A percentile compares a stretch with the other conserved stretches of the same genome.
phyloP scores from a whole-genome alignment of 2,329 filamentous ascomycete species.

The Acarospora socialis region DNA sequence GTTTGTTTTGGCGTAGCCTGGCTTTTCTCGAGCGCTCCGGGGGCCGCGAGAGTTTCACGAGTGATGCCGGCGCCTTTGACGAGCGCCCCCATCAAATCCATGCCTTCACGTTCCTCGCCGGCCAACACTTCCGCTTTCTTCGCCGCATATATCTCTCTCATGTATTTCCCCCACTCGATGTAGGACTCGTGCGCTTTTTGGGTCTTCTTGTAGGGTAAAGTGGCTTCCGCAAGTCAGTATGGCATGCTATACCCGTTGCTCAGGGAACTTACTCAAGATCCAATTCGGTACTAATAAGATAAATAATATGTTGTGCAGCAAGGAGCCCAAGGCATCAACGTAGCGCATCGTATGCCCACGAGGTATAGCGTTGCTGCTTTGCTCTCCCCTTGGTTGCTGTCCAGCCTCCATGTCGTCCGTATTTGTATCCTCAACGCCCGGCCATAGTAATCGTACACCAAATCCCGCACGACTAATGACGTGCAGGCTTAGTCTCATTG shows the following conservation, averaged over 20 bases:
- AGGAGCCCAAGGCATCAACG: constrained; percentile 43
- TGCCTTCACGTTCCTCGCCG: constrained; percentile 26
- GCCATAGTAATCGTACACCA: constrained; percentile 42
- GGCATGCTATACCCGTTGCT: background rate
- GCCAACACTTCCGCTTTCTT: constrained; percentile 39
- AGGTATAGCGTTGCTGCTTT: constrained; percentile 18
- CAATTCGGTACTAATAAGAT: constrained; percentile 46
- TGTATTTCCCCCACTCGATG: constrained; percentile 52
- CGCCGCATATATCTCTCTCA: constrained; percentile 51
- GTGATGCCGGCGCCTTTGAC: constrained; percentile 47
- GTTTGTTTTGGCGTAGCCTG: constrained; percentile 1
- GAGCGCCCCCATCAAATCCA: constrained; percentile 44
- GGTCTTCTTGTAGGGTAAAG: constrained; percentile 37
- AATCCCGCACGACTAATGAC: constrained; percentile 59
- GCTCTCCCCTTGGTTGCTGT: constrained; percentile 13
- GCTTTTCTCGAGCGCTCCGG: constrained; percentile 31
- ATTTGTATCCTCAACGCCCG: constrained; percentile 31
- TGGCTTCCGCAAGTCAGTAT: background rate
- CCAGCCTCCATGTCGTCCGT: constrained; percentile 1
- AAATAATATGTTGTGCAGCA: constrained; percentile 50
- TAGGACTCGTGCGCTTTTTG: constrained; percentile 41
- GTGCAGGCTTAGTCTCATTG: constrained; percentile 47
- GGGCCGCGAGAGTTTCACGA: constrained; percentile 21
- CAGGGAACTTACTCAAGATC: constrained; percentile 33
- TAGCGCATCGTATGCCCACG: constrained; percentile 53